Percentiles rank a stretch among this genome's conserved stretches.
phyloP scores from a whole-genome alignment of 2,329 filamentous ascomycete genomes.

The Lachnellula occidentalis region DNA sequence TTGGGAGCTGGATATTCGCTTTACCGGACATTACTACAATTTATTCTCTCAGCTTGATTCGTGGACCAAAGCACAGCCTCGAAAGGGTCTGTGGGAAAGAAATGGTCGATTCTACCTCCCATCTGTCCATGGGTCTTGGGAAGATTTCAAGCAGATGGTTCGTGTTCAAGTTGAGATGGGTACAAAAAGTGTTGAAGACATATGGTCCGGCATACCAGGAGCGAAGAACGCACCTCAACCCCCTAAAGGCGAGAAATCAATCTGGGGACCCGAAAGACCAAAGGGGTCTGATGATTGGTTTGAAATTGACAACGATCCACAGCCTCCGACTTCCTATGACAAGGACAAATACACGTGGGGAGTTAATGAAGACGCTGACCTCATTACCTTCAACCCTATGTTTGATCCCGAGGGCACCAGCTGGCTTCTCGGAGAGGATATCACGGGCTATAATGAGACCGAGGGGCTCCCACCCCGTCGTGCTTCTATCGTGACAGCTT shows the following conservation, averaged over 20 bases:
- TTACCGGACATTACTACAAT: conserved; percentile 81
- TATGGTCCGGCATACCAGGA: conserved; percentile 51
- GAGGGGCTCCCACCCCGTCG: conserved; percentile 64
- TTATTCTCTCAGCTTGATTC: conserved; percentile 62
- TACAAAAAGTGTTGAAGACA: conserved; percentile 57
- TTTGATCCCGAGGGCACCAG: conserved; percentile 85
- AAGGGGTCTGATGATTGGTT: conserved; percentile 64
- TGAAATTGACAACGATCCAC: conserved; percentile 65
- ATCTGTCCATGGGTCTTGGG: conserved; percentile 69
- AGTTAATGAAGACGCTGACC: conserved; percentile 82
- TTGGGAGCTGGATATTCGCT: conserved; percentile 91
- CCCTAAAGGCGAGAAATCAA: conserved; percentile 50
- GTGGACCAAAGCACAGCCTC: conserved; percentile 68
- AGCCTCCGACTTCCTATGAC: conserved; percentile 66
- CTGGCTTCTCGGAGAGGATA: conserved; percentile 77
- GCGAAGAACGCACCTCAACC: conserved; percentile 28
- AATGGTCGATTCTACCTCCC: conserved; percentile 75
- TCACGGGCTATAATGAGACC: conserved; percentile 73
- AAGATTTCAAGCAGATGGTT: conserved; percentile 73
- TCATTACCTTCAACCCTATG: conserved; percentile 86
- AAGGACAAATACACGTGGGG: conserved; percentile 83
- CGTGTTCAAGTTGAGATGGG: conserved; percentile 70
- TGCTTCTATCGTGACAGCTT: conserved; percentile 82
- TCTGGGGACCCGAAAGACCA: conserved; percentile 82
- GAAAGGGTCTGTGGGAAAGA: conserved; percentile 77